Percentiles rank a stretch among this genome's conserved stretches.
Evolutionary conservation across 169 alveolate genomes (phyloP).

Genomic region (Babesia bovis): DNA sequence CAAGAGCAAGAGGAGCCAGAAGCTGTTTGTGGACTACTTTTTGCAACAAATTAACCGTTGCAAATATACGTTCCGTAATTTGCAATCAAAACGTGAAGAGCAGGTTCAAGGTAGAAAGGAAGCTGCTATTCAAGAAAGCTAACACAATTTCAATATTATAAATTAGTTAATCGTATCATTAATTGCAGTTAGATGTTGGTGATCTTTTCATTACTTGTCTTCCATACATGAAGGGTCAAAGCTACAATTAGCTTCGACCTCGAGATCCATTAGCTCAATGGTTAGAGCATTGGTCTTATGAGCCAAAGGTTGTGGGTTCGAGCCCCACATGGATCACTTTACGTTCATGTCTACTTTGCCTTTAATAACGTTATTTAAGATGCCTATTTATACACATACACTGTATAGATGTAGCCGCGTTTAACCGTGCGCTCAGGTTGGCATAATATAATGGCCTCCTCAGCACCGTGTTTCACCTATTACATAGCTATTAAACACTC

Average conservation of each 20-base stretch:
- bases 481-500: too few relatives aligned
- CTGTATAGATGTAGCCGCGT: too few relatives aligned
- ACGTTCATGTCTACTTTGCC: background rate
- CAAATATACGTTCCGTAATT: conserved; percentile 64
- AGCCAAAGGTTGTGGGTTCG: conserved; percentile 88
- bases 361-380: background rate
- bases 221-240: too few relatives aligned
- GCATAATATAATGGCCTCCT: too few relatives aligned
- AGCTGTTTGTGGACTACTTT: conserved; percentile 76
- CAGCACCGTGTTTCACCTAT: too few relatives aligned
- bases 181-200: background rate
- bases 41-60: conserved; percentile 76
- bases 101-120: conserved; percentile 41
- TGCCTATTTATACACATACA: too few relatives aligned
- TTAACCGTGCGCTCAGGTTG: too few relatives aligned
- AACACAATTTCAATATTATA: conserved; percentile 13
- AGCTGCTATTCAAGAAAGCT: conserved; percentile 20
- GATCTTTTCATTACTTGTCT: too few relatives aligned
- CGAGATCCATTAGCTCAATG: conserved; percentile 86
- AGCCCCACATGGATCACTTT: conserved; percentile 85
- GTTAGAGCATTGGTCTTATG: conserved; percentile 88
- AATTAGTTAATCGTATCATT: background rate
- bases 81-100: conserved; percentile 60
- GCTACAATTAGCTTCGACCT: background rate
- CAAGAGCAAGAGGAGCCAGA: conserved; percentile 71